Percentiles rank a stretch among this genome's conserved stretches.
Evolutionary conservation across 2,329 filamentous ascomycete species (phyloP).

Genomic region (Talaromyces pinophilus): DNA sequence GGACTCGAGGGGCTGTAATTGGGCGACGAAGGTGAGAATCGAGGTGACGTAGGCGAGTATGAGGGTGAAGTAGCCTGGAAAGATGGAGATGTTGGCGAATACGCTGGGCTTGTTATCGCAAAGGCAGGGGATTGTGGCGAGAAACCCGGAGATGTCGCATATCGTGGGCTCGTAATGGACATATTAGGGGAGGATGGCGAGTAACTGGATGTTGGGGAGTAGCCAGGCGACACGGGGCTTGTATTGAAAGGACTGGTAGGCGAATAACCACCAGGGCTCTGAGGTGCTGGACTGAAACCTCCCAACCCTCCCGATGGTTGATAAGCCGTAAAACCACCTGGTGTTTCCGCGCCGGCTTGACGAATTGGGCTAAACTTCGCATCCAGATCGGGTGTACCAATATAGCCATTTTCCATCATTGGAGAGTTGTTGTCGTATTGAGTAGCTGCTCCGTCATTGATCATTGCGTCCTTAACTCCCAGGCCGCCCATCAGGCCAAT

Average conservation of each 20-base stretch:
- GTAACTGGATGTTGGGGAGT: slow-evolving; percentile 63
- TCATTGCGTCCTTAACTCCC: slow-evolving; percentile 70
- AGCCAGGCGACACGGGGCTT: slow-evolving; percentile 69
- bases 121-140: slow-evolving; percentile 54
- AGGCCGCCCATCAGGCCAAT: slow-evolving; percentile 66
- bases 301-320: slow-evolving; percentile 68
- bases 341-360: slow-evolving; percentile 65
- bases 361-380: slow-evolving; percentile 71
- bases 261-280: slow-evolving; percentile 65
- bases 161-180: slow-evolving; percentile 58
- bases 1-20: slow-evolving; percentile 63
- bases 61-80: slow-evolving; percentile 63
- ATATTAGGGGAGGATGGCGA: slow-evolving; percentile 74
- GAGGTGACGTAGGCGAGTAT: slow-evolving; percentile 58
- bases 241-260: slow-evolving; percentile 76
- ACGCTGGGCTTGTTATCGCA: slow-evolving; percentile 59
- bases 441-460: slow-evolving; percentile 79
- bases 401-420: slow-evolving; percentile 60
- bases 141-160: slow-evolving; percentile 56
- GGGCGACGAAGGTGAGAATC: slow-evolving; percentile 60
- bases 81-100: slow-evolving; percentile 75
- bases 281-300: slow-evolving; percentile 65
- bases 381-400: slow-evolving; percentile 64
- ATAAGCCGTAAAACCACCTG: slow-evolving; percentile 63
- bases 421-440: slow-evolving; percentile 80